phyloP scores from a whole-genome alignment of 768 basidiomycete genomes.

The Candolleomyces eurysporus region DNA sequence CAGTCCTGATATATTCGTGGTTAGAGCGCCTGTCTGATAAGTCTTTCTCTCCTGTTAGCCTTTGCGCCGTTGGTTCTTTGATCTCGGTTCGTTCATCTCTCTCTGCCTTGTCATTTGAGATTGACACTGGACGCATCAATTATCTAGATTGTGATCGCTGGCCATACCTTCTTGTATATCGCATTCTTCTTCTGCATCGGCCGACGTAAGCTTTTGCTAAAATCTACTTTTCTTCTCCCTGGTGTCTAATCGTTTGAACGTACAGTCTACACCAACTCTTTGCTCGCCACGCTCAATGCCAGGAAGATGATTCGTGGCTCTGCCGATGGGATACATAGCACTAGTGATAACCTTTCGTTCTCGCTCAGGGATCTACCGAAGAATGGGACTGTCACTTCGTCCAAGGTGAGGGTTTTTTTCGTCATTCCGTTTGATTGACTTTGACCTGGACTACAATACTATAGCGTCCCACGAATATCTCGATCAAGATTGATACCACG shows the following conservation, averaged over 20 bases:
- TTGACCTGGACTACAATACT: background rate
- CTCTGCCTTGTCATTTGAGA: background rate
- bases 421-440: background rate
- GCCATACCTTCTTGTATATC: constrained; percentile 53
- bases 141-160: constrained; percentile 44
- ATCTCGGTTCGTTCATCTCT: constrained; percentile 39
- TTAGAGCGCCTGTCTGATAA: background rate
- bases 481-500: constrained; percentile 56
- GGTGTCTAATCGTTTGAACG: constrained; percentile 3
- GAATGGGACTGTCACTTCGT: constrained; percentile 10
- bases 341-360: constrained; percentile 38
- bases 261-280: constrained; percentile 59
- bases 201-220: constrained; percentile 41
- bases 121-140: background rate
- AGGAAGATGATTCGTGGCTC: constrained; percentile 45
- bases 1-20: constrained; percentile 12
- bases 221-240: background rate
- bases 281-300: constrained; percentile 60
- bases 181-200: constrained; percentile 61
- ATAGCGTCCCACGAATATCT: constrained; percentile 44
- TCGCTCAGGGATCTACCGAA: constrained; percentile 40
- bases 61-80: constrained; percentile 55
- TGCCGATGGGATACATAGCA: constrained; percentile 36
- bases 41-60: constrained; percentile 24
- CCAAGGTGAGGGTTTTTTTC: background rate